Percentiles rank a stretch among this genome's conserved stretches.
Evolutionary conservation across 176 grass and related monocot genomes (phyloP).

Genomic region (Eleusine indica): DNA sequence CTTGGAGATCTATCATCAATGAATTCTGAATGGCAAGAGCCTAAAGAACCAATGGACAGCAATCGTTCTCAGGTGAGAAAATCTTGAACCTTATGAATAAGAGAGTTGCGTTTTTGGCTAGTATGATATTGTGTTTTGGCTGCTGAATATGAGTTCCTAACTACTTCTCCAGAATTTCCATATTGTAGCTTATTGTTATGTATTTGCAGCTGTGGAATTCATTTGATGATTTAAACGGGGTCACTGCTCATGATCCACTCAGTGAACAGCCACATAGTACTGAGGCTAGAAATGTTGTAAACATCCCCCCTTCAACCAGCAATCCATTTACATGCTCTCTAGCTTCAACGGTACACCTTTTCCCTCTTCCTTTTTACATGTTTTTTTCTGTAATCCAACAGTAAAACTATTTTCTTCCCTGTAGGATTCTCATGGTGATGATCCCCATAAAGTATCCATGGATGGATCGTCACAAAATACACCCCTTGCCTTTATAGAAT

Average conservation of each 20-base stretch:
- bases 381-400: conserved; percentile 3
- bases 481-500: conserved; percentile 32
- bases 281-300: conserved; percentile 27
- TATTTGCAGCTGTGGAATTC: conserved; percentile 68
- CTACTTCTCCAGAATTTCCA: neutral
- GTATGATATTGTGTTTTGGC: conserved; percentile 1
- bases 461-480: conserved; percentile 41
- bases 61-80: conserved; percentile 48
- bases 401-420: conserved; percentile 25
- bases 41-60: conserved; percentile 25
- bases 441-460: conserved; percentile 37
- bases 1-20: conserved; percentile 31
- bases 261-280: conserved; percentile 26
- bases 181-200: neutral
- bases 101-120: neutral
- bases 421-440: conserved; percentile 47
- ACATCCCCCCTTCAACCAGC: conserved; percentile 17
- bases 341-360: conserved; percentile 46
- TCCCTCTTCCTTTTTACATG: neutral
- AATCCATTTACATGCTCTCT: conserved; percentile 53
- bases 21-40: conserved; percentile 34
- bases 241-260: conserved; percentile 25
- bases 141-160: conserved; percentile 23
- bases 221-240: conserved; percentile 58
- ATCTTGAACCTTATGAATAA: conserved; percentile 23